phyloP scores from a whole-genome alignment of 2,329 filamentous ascomycete genomes.

The Nannizziopsis arthrosporioides region DNA sequence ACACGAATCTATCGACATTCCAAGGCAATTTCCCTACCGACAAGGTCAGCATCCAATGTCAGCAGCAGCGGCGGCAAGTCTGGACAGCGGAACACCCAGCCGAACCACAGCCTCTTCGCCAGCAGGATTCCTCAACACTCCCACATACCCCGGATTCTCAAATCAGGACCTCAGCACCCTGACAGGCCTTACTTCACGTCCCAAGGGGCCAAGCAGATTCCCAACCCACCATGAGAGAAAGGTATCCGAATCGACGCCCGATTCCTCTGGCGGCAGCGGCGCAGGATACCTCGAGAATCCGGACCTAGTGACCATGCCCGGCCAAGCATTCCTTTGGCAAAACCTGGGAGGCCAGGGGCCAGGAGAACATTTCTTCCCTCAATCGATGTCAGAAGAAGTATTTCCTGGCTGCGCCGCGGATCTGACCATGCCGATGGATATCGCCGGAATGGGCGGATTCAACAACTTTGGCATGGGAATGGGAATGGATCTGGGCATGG shows the following conservation, averaged over 20 bases:
- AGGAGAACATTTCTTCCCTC: constrained; percentile 12
- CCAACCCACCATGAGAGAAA: constrained; percentile 1
- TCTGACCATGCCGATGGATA: constrained; percentile 18
- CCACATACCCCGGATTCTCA: constrained; percentile 1
- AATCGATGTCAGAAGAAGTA: constrained; percentile 18
- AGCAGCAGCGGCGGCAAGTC: not conserved
- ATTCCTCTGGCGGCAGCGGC: not conserved
- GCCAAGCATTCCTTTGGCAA: constrained; percentile 33
- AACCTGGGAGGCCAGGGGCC: constrained; percentile 19
- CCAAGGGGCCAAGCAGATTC: constrained; percentile 7
- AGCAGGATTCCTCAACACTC: constrained; percentile 8
- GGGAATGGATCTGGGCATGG: constrained; percentile 23
- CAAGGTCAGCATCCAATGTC: constrained; percentile 6
- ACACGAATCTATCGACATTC: constrained; percentile 14
- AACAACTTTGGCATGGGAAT: constrained; percentile 17
- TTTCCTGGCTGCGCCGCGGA: constrained; percentile 18
- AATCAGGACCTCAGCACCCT: constrained; percentile 2
- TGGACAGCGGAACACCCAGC: constrained; percentile 3
- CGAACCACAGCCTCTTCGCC: constrained; percentile 10
- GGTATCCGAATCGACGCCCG: constrained; percentile 10
- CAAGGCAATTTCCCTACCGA: constrained; percentile 11
- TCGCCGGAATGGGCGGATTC: constrained; percentile 19
- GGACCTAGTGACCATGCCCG: constrained; percentile 33
- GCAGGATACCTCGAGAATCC: constrained; percentile 26
- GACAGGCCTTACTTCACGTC: constrained; percentile 5